Evolutionary conservation across 305 asterid species (phyloP), one percentile per base, ranked within the genome.

Genomic region (Fraxinus velutina): DNA sequence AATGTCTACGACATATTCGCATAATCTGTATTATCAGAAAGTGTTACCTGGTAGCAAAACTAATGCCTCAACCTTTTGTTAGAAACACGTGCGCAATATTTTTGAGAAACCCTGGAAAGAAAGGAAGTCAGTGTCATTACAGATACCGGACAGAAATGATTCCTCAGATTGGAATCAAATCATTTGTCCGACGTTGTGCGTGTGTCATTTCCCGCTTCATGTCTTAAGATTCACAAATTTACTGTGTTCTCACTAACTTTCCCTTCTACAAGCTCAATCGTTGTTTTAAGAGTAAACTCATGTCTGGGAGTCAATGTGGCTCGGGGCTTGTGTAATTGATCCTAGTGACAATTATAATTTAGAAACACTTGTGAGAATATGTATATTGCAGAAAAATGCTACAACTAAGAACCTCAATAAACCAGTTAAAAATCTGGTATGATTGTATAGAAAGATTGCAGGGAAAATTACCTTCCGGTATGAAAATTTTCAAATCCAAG

Each of bases 211-310:
- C 55, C 55, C n/a, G 17, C 55, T 44, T 44, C 55, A 44, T 44
- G 55, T 12, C 55, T 42, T 44, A 12, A 44, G 17, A 44, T 44
- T 3, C 5, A 44, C 5, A 44, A 1, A 13, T 12, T 12, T 44
- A 3, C 55, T 12, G 55, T 3, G 17, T 44, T 12, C 55, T 44
- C 55, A 44, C 55, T 44, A 44, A 44, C 17, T 44, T 44, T 44
- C 55, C 55, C 17, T 44, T 44, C 17, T 0, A 1, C 55, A 80
- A 78, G 73, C 36, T 44, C 89, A 91, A 84, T 98, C 98, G 10
- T 94, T 19, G 92, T 89, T 42, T 97, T 98, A 78, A 92, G 88
- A 17, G 83, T 95, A 98, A 97, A 91, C 86, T 93, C 97, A 17
- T 79, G 21, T 78, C 68, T 78, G 10, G 42, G 24, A 4, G 37